Base-by-base conservation (phyloP, 306 rosid species). In the Lablab purpureus region DNA sequence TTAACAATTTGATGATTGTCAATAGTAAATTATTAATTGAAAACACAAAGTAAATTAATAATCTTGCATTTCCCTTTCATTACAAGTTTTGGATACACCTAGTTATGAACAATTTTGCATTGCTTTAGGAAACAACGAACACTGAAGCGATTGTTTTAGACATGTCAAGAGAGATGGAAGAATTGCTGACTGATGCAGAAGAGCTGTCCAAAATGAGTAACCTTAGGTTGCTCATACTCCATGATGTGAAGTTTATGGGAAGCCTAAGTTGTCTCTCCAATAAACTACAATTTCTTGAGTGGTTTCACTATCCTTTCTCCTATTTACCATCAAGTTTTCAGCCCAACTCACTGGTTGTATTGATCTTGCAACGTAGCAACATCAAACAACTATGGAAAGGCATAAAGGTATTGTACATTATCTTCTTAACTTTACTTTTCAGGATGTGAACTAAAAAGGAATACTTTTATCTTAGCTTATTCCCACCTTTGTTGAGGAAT, bases 311-410 rank as follows among this genome's bases (percentile, higher is more conserved):
- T 62, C 72, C 80, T 62, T 63, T 46, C 47, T 6, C 13, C 0
- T 46, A 10, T 75, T 62, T 63, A 59, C 71, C 80, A n/a, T 28
- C 49, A 46, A 75, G 15, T 30, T 75, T 75, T 30, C 34, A 74
- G 11, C 69, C 79, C 0, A 2, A 58, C 19, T 41, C 59, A 58
- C 69, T 74, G 0, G 58, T 58, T 9, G 27, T 23, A 14, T n/a
- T 74, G 43, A 9, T 4, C 4, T 3, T 74, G 7, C 13, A 1
- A 1, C 0, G 3, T 1, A 47, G 60, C 23, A 25, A 10, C 46
- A 62, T 63, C 43, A 45, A 75, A 62, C 49, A 75, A 75, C 18
- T 47, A 28, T 75, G 80, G 80, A 4, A 75, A 63, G 79, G 50
- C 27, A 40, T 0, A 25, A 58, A 58, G 79, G 79, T 74, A 58